Conservation (phyloP, 768 basidiomycete genomes). For the Mycena capillaripes region DNA sequence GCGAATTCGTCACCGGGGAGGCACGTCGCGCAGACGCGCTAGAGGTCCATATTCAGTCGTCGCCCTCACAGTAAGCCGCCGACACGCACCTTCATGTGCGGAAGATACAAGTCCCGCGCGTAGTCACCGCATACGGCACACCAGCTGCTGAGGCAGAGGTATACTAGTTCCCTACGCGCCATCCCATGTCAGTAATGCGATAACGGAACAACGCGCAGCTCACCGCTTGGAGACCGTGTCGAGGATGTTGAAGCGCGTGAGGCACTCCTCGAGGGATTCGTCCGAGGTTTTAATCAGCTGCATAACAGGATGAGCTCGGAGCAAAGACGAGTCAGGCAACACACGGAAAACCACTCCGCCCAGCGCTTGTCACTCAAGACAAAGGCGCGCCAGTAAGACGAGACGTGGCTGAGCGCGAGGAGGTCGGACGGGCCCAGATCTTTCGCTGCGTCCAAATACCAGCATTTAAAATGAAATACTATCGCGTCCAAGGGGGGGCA, state of each 20-base stretch:
- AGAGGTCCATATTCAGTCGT: neutral
- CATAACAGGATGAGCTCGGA: neutral
- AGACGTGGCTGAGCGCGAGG: constrained; percentile 31
- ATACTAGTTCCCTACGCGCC: constrained; percentile 13
- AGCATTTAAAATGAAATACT: neutral
- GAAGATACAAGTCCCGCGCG: constrained; percentile 19
- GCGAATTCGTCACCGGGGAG: constrained; percentile 16
- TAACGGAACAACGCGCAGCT: neutral
- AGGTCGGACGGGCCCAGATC: constrained; percentile 25
- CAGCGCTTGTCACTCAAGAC: constrained; percentile 31
- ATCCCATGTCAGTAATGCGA: neutral
- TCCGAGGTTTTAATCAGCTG: constrained; percentile 5
- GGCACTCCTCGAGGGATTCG: constrained; percentile 14
- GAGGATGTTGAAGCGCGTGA: constrained; percentile 18
- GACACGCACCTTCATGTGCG: constrained; percentile 17
- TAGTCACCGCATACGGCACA: constrained; percentile 14
- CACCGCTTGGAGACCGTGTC: constrained; percentile 22
- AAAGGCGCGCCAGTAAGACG: constrained; percentile 31
- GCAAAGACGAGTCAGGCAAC: neutral
- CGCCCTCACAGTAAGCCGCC: neutral
- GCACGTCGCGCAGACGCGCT: constrained; percentile 27
- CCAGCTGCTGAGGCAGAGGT: neutral
- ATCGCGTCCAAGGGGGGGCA: neutral
- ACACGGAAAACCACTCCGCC: constrained; percentile 28
- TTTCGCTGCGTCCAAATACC: neutral